phyloP scores from a whole-genome alignment of 768 basidiomycete genomes.

The Daedaleopsis sinensis region DNA sequence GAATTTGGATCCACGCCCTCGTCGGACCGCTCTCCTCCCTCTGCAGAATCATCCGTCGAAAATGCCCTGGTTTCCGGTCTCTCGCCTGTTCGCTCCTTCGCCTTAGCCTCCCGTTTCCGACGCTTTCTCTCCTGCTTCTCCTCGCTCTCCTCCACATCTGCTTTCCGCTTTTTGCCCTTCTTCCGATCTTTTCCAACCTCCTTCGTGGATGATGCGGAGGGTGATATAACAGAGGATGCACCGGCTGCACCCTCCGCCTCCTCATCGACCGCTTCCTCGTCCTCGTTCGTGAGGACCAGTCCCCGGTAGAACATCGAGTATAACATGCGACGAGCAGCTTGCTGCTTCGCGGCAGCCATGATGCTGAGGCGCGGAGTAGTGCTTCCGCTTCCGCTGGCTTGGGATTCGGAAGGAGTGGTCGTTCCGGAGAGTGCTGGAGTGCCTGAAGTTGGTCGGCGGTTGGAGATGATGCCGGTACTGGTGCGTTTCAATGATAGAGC shows the following conservation, averaged over 20 bases:
- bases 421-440: constrained; percentile 46
- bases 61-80: neutral
- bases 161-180: constrained; percentile 20
- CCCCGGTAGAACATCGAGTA: constrained; percentile 87
- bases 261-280: constrained; percentile 19
- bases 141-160: constrained; percentile 2
- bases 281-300: constrained; percentile 60
- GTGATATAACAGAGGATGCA: neutral
- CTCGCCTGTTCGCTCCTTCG: neutral
- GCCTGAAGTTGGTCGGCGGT: constrained; percentile 58
- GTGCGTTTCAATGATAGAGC: constrained; percentile 53
- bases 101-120: constrained; percentile 16
- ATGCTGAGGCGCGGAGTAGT: constrained; percentile 47
- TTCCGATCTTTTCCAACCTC: constrained; percentile 16
- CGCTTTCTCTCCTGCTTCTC: constrained; percentile 17
- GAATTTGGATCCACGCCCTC: neutral
- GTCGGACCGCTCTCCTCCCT: constrained; percentile 13
- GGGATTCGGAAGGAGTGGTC: constrained; percentile 46
- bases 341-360: constrained; percentile 69
- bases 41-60: neutral
- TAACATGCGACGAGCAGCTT: constrained; percentile 72
- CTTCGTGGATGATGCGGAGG: neutral
- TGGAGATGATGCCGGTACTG: constrained; percentile 75
- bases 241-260: neutral
- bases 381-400: constrained; percentile 25